phyloP scores from a whole-genome alignment of 2,329 filamentous ascomycete genomes.

The Fusarium sp. region DNA sequence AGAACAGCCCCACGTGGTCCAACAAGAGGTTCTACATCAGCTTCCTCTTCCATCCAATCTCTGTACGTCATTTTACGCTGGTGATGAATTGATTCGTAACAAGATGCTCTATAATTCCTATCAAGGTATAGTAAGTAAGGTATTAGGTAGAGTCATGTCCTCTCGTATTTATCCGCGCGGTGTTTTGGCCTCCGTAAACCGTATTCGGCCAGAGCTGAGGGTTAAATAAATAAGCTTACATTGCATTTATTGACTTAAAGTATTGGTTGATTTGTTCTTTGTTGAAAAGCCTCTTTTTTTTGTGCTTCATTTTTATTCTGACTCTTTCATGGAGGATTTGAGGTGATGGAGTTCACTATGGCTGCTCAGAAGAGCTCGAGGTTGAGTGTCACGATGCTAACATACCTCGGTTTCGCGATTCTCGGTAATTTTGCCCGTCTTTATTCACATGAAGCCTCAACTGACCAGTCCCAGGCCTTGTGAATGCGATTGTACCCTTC shows the following conservation, averaged over 20 bases:
- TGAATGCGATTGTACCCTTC: conserved; percentile 43
- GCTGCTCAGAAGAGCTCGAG: background rate
- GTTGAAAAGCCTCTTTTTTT: background rate
- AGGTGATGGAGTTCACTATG: background rate
- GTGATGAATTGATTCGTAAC: conserved; percentile 17
- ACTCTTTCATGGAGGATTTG: background rate
- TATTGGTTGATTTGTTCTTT: background rate
- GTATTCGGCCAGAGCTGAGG: background rate
- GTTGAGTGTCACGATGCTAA: conserved; percentile 18
- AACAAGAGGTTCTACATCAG: background rate
- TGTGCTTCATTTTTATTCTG: background rate
- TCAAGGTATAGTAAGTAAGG: background rate
- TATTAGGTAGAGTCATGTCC: background rate
- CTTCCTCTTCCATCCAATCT: conserved; percentile 11
- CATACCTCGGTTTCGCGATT: conserved; percentile 41
- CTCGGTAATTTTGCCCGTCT: conserved; percentile 28
- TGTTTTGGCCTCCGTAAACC: background rate
- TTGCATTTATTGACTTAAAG: background rate
- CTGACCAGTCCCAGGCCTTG: conserved; percentile 41
- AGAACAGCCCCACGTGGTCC: conserved; percentile 32
- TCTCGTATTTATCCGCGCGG: background rate
- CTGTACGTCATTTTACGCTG: background rate
- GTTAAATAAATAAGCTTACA: background rate
- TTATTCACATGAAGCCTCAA: background rate
- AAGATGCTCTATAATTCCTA: background rate